phyloP scores from a whole-genome alignment of 345 rosid genomes.

The Arabis hirsuta region DNA sequence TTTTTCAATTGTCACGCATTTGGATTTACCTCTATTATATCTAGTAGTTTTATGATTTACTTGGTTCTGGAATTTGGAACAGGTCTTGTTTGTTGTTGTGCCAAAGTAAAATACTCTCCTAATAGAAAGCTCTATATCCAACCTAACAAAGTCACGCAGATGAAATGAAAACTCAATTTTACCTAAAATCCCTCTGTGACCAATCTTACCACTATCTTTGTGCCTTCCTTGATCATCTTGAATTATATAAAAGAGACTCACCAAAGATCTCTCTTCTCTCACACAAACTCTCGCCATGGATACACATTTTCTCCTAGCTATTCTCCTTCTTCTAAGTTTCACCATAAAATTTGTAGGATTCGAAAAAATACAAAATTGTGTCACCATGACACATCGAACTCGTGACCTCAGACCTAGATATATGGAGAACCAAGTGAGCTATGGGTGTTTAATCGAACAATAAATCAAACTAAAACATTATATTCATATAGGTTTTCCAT shows the following conservation, averaged over 20 bases:
- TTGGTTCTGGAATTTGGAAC: slow-evolving; percentile 28
- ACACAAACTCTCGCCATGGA: slow-evolving; percentile 19
- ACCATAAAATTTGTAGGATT: too few relatives aligned
- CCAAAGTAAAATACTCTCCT: slow-evolving; percentile 32
- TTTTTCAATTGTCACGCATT: slow-evolving; percentile 15
- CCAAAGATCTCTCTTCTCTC: slow-evolving; percentile 27
- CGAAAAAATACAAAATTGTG: too few relatives aligned
- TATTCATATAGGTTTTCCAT: too few relatives aligned
- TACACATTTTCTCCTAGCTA: slow-evolving; percentile 26
- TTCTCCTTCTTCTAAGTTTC: slow-evolving; percentile 18
- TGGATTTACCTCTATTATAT: slow-evolving; percentile 23
- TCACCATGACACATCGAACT: too few relatives aligned
- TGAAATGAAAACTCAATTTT: slow-evolving; percentile 16
- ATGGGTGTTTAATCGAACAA: too few relatives aligned
- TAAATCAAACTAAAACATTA: too few relatives aligned
- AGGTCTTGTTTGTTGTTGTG: slow-evolving; percentile 22
- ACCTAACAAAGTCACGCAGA: slow-evolving; percentile 43
- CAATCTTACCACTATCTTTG: slow-evolving; percentile 33
- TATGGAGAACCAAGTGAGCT: too few relatives aligned
- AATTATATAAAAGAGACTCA: slow-evolving; percentile 32
- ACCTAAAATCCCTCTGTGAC: slow-evolving; percentile 39
- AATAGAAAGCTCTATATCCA: slow-evolving; percentile 36
- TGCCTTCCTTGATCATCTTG: slow-evolving; percentile 20
- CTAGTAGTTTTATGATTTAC: slow-evolving; percentile 1
- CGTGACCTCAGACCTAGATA: too few relatives aligned